Percentiles rank a stretch among this genome's conserved stretches.
phyloP scores from a whole-genome alignment of 129 eudicot genomes.

The Flaveria linearis region DNA sequence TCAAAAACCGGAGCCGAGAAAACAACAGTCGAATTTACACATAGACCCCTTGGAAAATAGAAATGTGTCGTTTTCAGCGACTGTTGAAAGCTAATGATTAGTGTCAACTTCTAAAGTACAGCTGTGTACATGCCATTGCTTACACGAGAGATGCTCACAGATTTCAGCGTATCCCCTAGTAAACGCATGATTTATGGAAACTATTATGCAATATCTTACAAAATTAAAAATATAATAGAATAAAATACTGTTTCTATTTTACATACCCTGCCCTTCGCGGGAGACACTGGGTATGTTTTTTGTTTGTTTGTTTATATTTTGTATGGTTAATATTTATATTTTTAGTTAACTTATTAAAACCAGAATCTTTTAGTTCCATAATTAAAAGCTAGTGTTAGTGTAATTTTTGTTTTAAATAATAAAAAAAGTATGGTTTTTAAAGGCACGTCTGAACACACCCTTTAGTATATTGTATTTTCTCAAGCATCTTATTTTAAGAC shows the following conservation, averaged over 20 bases:
- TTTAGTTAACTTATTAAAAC: not conserved
- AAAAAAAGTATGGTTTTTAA: too few relatives aligned
- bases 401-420: not conserved
- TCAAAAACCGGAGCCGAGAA: constrained; percentile 43
- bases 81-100: constrained; percentile 39
- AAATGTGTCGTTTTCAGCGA: constrained; percentile 36
- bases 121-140: constrained; percentile 32
- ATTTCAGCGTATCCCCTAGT: constrained; percentile 16
- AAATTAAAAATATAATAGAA: not conserved
- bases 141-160: constrained; percentile 32
- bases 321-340: not conserved
- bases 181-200: constrained; percentile 23
- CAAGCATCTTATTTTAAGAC: too few relatives aligned
- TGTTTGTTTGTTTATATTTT: not conserved
- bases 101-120: constrained; percentile 39
- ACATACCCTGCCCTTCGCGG: too few relatives aligned
- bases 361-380: not conserved
- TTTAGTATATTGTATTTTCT: too few relatives aligned
- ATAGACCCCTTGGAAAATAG: constrained; percentile 28
- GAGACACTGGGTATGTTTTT: too few relatives aligned
- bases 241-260: not conserved
- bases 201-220: not conserved
- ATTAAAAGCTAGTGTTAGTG: not conserved
- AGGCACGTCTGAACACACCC: too few relatives aligned
- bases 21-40: constrained; percentile 29